Evolutionary conservation across 306 rosid genomes (phyloP).

Genomic region (Prunus padus): DNA sequence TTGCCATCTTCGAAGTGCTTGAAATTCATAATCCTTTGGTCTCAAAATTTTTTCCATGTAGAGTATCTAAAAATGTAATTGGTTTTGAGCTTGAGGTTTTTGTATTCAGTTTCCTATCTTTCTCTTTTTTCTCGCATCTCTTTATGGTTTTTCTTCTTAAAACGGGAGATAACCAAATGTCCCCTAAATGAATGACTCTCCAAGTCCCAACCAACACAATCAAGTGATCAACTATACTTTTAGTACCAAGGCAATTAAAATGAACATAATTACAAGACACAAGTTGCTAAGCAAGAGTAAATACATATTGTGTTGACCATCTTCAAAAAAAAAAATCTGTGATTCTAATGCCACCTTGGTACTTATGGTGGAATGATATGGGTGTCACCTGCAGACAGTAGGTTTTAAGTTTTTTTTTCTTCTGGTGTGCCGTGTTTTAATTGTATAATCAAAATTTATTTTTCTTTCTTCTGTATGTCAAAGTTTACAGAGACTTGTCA

Average conservation of each 20-base stretch:
- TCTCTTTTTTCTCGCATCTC: not conserved
- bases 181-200: not conserved
- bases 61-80: not conserved
- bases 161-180: not conserved
- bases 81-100: too few relatives aligned
- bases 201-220: not conserved
- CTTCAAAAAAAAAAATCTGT: not conserved
- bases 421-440: not conserved
- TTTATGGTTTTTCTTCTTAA: too few relatives aligned
- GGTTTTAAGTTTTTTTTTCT: not conserved
- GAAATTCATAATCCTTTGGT: not conserved
- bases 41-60: not conserved
- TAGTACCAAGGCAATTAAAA: not conserved
- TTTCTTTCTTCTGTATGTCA: conserved; percentile 6
- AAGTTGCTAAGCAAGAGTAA: not conserved
- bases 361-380: not conserved
- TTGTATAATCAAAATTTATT: not conserved
- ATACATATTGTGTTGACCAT: not conserved
- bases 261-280: not conserved
- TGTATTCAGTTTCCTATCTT: not conserved
- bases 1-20: not conserved
- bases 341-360: not conserved
- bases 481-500: conserved; percentile 21
- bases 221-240: not conserved
- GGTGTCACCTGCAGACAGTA: not conserved